These are phyloP conservation scores for Trametes elegans DNA, from an alignment of 768 basidiomycete genomes.

Conservation along the genomic window DNA sequence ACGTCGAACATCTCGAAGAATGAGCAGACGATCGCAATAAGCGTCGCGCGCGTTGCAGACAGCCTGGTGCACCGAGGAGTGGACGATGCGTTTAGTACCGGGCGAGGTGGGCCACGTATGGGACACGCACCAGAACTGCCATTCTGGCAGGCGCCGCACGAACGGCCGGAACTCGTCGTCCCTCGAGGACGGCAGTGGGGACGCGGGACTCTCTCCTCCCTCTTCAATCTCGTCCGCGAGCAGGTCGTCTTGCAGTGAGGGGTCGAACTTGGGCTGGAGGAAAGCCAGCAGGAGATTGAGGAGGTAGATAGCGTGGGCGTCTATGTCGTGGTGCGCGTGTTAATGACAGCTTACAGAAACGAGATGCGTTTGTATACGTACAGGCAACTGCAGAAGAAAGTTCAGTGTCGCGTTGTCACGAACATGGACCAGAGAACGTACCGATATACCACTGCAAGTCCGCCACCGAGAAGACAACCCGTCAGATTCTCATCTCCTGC, in stretches of 20 bases:
- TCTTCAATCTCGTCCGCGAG: constrained; percentile 95
- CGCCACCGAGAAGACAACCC: neutral
- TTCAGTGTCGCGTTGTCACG: neutral
- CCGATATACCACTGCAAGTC: constrained; percentile 83
- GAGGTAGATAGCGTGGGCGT: constrained; percentile 93
- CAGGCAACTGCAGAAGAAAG: constrained; percentile 56
- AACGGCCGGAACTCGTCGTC: constrained; percentile 99
- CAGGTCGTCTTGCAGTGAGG: constrained; percentile 90
- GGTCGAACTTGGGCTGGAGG: constrained; percentile 97
- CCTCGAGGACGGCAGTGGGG: constrained; percentile 60
- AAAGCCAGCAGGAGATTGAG: constrained; percentile 96
- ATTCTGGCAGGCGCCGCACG: constrained; percentile 91
- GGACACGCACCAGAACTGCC: constrained; percentile 88
- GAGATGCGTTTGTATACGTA: constrained; percentile 41
- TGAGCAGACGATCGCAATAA: constrained; percentile 78
- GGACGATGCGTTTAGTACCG: neutral
- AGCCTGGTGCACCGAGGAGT: constrained; percentile 64
- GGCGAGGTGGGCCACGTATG: too few species aligned
- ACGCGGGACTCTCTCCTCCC: constrained; percentile 60
- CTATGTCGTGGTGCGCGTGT: constrained; percentile 36
- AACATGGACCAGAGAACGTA: constrained; percentile 41
- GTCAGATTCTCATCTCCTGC: neutral
- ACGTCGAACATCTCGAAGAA: constrained; percentile 87
- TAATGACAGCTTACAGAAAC: neutral
- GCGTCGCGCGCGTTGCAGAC: constrained; percentile 85